These are phyloP conservation scores for Aspergillus baeticus DNA, from an alignment of 495 filamentous ascomycete genomes.

Conservation along the genomic window DNA sequence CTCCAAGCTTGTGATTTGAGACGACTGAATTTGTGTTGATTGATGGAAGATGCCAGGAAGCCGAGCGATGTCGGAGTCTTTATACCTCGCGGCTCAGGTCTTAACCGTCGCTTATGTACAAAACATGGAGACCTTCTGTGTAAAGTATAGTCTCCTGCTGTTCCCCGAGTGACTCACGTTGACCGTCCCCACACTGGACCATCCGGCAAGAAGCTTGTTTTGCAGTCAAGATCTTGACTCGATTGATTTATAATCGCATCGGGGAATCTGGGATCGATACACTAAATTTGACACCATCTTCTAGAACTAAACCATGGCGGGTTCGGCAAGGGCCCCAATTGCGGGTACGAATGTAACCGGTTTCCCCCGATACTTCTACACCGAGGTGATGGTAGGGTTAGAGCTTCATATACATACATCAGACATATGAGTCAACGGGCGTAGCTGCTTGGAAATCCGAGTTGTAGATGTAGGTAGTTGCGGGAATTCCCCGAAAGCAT, in stretches of 20 bases:
- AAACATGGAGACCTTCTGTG: background rate
- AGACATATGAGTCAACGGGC: background rate
- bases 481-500: background rate
- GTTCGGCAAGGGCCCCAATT: background rate
- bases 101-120: constrained; percentile 9
- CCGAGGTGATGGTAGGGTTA: background rate
- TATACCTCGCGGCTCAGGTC: background rate
- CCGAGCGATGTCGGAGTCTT: background rate
- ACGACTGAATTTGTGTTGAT: background rate
- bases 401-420: background rate
- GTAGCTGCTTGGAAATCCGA: background rate
- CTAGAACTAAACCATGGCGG: background rate
- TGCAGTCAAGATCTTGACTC: background rate
- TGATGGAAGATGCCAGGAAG: background rate
- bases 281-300: background rate
- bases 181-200: background rate
- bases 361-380: constrained; percentile 3
- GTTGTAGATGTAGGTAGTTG: background rate
- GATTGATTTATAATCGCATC: background rate
- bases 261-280: background rate
- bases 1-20: background rate
- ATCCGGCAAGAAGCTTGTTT: background rate
- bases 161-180: background rate
- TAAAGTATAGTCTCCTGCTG: background rate
- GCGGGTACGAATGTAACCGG: background rate